These are phyloP conservation scores for Botrytis deweyae DNA, from an alignment of 2,329 filamentous ascomycete species.

Conservation along the genomic window DNA sequence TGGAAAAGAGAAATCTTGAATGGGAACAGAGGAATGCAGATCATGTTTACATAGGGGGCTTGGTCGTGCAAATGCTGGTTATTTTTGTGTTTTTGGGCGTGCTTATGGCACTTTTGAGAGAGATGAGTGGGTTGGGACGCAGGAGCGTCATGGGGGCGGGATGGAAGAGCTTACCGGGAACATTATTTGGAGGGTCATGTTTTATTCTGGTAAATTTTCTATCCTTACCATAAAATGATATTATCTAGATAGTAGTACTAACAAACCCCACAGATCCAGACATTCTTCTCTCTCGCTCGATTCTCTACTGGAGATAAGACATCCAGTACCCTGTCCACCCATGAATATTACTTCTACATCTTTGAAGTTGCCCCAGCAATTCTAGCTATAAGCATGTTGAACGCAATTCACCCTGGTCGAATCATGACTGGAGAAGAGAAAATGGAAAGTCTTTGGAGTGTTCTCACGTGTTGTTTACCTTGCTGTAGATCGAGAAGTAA, in stretches of 20 bases:
- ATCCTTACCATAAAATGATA: neutral
- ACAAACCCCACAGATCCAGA: neutral
- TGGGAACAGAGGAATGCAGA: conserved; percentile 38
- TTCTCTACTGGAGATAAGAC: neutral
- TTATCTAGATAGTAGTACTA: neutral
- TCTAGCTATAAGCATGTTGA: neutral
- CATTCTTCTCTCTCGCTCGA: neutral
- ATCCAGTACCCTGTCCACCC: neutral
- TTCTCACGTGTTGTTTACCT: neutral
- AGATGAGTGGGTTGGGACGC: neutral
- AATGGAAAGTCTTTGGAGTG: neutral
- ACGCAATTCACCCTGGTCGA: neutral
- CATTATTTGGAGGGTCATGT: neutral
- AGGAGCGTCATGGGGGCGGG: neutral
- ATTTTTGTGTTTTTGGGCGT: conserved; percentile 45
- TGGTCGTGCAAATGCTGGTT: conserved; percentile 51
- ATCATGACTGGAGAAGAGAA: neutral
- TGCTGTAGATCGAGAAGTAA: neutral
- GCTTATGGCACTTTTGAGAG: neutral
- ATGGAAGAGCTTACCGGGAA: neutral
- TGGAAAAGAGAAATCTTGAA: neutral
- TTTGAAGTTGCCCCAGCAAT: neutral
- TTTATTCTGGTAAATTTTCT: neutral
- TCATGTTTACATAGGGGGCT: conserved; percentile 53
- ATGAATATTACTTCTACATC: neutral